phyloP scores from a whole-genome alignment of 2,329 filamentous ascomycete genomes.

The Ophiostoma australiae region DNA sequence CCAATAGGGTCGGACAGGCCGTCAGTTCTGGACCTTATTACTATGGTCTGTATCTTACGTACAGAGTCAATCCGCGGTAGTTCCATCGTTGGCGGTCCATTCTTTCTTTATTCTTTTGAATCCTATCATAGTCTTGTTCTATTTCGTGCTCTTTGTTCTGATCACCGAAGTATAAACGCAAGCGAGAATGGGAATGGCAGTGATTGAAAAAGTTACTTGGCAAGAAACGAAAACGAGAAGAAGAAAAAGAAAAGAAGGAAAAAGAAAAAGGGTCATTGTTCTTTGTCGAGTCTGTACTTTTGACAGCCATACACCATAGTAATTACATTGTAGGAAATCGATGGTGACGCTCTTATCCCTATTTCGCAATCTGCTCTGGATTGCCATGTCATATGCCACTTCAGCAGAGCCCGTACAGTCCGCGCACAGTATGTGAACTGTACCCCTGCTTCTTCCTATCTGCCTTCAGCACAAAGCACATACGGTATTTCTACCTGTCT shows the following conservation, averaged over 20 bases:
- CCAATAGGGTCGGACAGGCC: not conserved
- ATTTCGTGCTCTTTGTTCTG: conserved; percentile 4
- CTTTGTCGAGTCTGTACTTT: not conserved
- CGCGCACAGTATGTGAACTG: not conserved
- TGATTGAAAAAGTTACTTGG: too few relatives aligned
- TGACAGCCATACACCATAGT: not conserved
- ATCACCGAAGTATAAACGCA: not conserved
- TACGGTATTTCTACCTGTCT: not conserved
- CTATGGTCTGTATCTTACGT: not conserved
- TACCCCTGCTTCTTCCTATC: not conserved
- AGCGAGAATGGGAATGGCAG: not conserved
- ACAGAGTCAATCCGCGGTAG: not conserved
- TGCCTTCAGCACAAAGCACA: not conserved
- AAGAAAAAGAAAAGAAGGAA: too few relatives aligned
- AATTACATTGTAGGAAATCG: not conserved
- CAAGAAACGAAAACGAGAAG: too few relatives aligned
- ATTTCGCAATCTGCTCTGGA: not conserved
- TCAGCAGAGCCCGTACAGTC: not conserved
- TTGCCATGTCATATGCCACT: not conserved
- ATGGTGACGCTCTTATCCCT: conserved; percentile 10
- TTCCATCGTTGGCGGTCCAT: not conserved
- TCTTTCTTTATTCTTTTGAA: not conserved
- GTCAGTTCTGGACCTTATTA: not conserved
- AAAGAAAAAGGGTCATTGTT: not conserved
- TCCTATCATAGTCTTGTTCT: not conserved